Conservation (phyloP, 2,329 filamentous ascomycete species). For the Cladosporium sp. region DNA sequence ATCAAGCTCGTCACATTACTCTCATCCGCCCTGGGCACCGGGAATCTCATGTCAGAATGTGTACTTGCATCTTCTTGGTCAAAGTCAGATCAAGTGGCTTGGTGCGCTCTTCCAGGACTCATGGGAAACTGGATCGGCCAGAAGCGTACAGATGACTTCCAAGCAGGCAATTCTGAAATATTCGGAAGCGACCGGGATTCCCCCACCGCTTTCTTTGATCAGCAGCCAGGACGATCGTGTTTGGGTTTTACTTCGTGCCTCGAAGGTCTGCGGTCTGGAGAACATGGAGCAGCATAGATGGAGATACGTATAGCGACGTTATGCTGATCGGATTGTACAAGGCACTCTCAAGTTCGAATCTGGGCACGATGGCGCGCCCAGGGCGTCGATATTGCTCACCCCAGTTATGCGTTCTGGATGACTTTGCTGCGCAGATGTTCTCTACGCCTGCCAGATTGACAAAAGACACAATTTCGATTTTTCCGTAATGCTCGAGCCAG, state of each 20-base stretch:
- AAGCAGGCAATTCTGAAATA: neutral
- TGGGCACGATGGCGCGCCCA: conserved; percentile 19
- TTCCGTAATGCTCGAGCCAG: conserved; percentile 30
- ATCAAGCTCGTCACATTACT: too few relatives aligned
- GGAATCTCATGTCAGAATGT: too few relatives aligned
- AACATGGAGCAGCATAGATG: conserved; percentile 15
- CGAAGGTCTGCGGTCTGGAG: neutral
- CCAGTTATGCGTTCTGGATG: neutral
- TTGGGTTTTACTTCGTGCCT: neutral
- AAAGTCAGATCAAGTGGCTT: too few relatives aligned
- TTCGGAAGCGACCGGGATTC: neutral
- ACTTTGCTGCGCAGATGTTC: neutral
- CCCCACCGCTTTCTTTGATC: neutral
- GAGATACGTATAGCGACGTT: conserved; percentile 31
- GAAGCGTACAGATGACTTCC: neutral
- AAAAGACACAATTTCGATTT: conserved; percentile 19
- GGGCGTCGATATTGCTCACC: neutral
- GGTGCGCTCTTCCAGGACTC: too few relatives aligned
- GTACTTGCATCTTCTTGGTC: too few relatives aligned
- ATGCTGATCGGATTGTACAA: conserved; percentile 34
- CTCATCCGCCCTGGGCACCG: too few relatives aligned
- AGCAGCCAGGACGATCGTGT: neutral
- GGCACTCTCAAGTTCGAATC: conserved; percentile 27
- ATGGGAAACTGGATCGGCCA: too few relatives aligned
- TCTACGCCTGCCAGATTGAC: neutral